Evolutionary conservation across 1,139 yeast genomes (phyloP), one percentile per base, ranked within the genome.

Genomic region (Wickerhamomyces sp.): DNA sequence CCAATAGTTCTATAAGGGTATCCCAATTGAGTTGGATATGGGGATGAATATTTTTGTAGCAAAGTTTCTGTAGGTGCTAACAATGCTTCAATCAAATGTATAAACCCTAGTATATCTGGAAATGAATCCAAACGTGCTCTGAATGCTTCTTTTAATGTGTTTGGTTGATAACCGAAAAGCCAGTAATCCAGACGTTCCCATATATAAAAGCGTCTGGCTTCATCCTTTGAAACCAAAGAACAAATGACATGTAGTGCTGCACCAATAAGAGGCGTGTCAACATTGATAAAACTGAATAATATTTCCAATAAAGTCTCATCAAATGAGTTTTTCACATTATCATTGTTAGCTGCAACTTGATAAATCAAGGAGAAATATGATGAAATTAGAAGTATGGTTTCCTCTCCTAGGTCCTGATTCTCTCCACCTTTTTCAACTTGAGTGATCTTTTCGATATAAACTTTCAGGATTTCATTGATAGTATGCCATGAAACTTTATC

Each of bases 111-210:
- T 1, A 86, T 78, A 48, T 76, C 81, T 7, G 81, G 67, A 35
- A 72, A 68, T 28, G 72, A 67, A 2, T 60, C 56, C 7, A 70
- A 51, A 7, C 56, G 49, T 0, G 46, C 35, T 24, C 48, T 48
- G 62, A 59, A 53, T 27, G 60, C 43, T 55, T 65, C 62, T 48
- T 65, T 56, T 22, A 55, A 42, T 2, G 54, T 30, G 1, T 33
- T 37, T 5, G 47, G 39, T 3, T 40, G 31, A 19, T 49, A 51
- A 5, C 47, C 45, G 55, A 80, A 84, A 22, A 86, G 63, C 88
- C 95, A 82, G n/a, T 71, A 63, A 54, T 90, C 97, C 13, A 90
- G 48, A 9, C 73, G 63, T 12, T 66, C 65, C 97, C 97, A 90
- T 18, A 87, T 68, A 26, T 68, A 69, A 28, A 66, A 60, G 47